These are phyloP conservation scores for Phytophthora constricta DNA, from an alignment of 352 stramenopile species.

Conservation along the genomic window DNA sequence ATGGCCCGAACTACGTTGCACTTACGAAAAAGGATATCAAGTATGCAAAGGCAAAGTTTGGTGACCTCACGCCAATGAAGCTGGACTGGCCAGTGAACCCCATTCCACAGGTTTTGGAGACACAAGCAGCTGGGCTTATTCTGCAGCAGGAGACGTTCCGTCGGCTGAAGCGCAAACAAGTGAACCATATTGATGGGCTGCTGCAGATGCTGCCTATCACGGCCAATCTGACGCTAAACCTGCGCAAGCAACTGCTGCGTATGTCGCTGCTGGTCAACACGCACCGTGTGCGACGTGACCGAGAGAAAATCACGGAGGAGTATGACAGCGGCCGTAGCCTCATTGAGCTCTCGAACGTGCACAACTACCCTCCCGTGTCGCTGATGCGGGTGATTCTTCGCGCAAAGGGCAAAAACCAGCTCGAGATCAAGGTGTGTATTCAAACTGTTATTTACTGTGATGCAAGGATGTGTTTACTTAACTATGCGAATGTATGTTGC, in stretches of 20 bases:
- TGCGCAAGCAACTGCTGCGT: slow-evolving; percentile 85
- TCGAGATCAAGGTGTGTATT: slow-evolving; percentile 59
- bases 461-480: no score
- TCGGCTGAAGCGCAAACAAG: slow-evolving; percentile 80
- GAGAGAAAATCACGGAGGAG: slow-evolving; percentile 62
- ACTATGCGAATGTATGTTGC: slow-evolving; percentile 18
- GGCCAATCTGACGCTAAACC: slow-evolving; percentile 88
- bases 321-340: slow-evolving; percentile 79
- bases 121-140: slow-evolving; percentile 77
- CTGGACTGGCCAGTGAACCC: slow-evolving; percentile 79
- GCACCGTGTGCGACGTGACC: slow-evolving; percentile 75
- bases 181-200: slow-evolving; percentile 83
- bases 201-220: slow-evolving; percentile 88
- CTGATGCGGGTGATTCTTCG: slow-evolving; percentile 85
- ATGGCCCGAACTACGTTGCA: slow-evolving; percentile 60
- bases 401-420: slow-evolving; percentile 64
- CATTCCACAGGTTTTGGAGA: slow-evolving; percentile 85
- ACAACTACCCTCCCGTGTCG: slow-evolving; percentile 87
- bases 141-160: slow-evolving; percentile 88
- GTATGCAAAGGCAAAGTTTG: slow-evolving; percentile 66
- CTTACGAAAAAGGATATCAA: slow-evolving; percentile 58
- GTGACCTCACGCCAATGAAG: slow-evolving; percentile 53
- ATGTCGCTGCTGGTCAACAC: slow-evolving; percentile 90
- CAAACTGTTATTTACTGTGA: background rate
- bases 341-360: slow-evolving; percentile 72